These are phyloP conservation scores for Thelonectria rubi DNA, from an alignment of 2,329 filamentous ascomycete species.

Conservation along the genomic window DNA sequence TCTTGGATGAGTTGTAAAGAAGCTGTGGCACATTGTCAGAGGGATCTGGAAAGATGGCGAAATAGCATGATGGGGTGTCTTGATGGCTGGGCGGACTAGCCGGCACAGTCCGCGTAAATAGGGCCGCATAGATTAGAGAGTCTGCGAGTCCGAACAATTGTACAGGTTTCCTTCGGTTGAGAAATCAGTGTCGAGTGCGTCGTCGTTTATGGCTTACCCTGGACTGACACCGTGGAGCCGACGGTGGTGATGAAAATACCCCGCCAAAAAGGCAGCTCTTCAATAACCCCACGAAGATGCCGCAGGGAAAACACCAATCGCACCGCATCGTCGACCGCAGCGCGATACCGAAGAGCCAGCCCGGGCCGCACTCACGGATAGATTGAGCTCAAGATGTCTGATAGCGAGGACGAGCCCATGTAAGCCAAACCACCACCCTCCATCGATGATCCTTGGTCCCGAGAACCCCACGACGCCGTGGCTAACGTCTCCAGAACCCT, in stretches of 20 bases:
- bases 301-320: background rate
- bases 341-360: background rate
- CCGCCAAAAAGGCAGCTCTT: background rate
- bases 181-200: background rate
- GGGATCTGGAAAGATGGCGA: conserved; percentile 1
- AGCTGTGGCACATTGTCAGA: conserved; percentile 4
- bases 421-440: conserved; percentile 43
- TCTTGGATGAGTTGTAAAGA: conserved; percentile 82
- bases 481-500: conserved; percentile 54
- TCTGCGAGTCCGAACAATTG: conserved; percentile 44
- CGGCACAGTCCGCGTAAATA: conserved; percentile 44
- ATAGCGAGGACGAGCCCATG: conserved; percentile 60
- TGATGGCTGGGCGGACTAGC: conserved; percentile 31
- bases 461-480: background rate
- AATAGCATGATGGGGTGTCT: conserved; percentile 4
- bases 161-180: conserved; percentile 43
- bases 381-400: conserved; percentile 34
- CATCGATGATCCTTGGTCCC: background rate
- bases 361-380: background rate
- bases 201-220: conserved; percentile 28
- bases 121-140: conserved; percentile 44
- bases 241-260: conserved; percentile 1
- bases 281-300: background rate
- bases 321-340: background rate
- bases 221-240: conserved; percentile 6